Evolutionary conservation across 345 rosid genomes (phyloP), one percentile per base, ranked within the genome.

Genomic region (Hypericum perforatum): DNA sequence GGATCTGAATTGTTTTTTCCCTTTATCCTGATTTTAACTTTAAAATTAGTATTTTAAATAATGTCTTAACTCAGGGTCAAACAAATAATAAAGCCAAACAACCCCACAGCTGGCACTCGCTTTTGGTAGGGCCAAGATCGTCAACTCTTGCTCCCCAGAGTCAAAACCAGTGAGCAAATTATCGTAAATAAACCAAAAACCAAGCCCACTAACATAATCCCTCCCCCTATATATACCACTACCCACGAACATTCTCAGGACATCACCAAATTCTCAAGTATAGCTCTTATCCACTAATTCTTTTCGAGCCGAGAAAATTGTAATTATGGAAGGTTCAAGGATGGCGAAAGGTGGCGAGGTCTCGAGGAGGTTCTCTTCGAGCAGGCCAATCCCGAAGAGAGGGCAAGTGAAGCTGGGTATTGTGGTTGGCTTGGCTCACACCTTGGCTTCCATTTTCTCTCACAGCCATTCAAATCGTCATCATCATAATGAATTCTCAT

Each of bases 361-460:
- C 36, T 56, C 70, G 50, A 13, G 16, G 50, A 46, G 7, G 32
- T 55, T 56, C 11, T 36, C 45, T 10, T 49, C 45, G 0, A 38
- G 72, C 8, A 80, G 78, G 22, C 52, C 54, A 69, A 77, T 74
- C 49, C 82, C 82, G 0, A 70, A 56, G 62, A 65, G 85, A 54
- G 85, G 82, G 9, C 70, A 70, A 50, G 75, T 73, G 52, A 80
- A 68, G 65, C 16, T 68, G 58, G 76, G 60, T 7, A 73, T 77
- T 9, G 57, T 80, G 45, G 32, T 73, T 56, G 77, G 82, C 10
- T n/a, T 80, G 56, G 86, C 72, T 6, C 70, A 72, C 8, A 67
- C 82, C 32, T 10, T 80, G 13, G 76, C 79, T 56, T 72, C 80
- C 8, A 59, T 80, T 5, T 74, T 76, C 59, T 64, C 70, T 36